Evolutionary conservation across 495 filamentous ascomycete genomes (phyloP).

Genomic region (Terfezia boudieri): DNA sequence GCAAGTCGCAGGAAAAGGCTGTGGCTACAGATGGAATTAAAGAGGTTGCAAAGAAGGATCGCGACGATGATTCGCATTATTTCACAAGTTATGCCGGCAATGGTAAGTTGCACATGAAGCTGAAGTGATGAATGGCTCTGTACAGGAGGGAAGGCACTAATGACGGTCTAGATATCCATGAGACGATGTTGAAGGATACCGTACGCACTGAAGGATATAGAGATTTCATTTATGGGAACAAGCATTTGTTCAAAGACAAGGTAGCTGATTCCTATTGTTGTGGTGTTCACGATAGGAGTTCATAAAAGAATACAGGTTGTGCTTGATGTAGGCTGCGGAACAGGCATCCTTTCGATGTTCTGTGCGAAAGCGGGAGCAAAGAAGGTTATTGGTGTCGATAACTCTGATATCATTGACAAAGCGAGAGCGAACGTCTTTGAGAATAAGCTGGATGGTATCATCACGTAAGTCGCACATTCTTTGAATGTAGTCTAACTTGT

Average conservation of each 20-base stretch:
- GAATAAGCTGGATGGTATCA: constrained; percentile 58
- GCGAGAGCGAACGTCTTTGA: constrained; percentile 63
- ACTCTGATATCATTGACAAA: constrained; percentile 78
- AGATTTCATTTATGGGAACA: constrained; percentile 59
- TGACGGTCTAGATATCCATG: constrained; percentile 48
- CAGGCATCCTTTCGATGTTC: constrained; percentile 86
- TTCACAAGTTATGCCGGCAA: constrained; percentile 66
- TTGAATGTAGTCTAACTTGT: no score
- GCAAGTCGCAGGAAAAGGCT: constrained; percentile 14
- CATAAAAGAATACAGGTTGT: constrained; percentile 28
- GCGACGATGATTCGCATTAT: constrained; percentile 43
- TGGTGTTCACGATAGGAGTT: neutral
- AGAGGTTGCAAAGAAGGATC: constrained; percentile 17
- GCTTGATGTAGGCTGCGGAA: constrained; percentile 83
- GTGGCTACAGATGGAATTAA: constrained; percentile 6
- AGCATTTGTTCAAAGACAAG: constrained; percentile 75
- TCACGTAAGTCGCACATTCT: constrained; percentile 31
- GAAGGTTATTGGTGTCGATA: constrained; percentile 80
- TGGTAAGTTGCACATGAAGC: constrained; percentile 24
- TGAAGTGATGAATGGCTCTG: neutral
- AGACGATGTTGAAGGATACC: constrained; percentile 68
- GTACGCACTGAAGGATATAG: constrained; percentile 46
- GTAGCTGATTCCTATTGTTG: neutral
- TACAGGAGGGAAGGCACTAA: constrained; percentile 1
- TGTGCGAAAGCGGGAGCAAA: constrained; percentile 74